These are phyloP conservation scores for Batkoa obscura DNA, from an alignment of 371 early-diverging fungal genomes.

Conservation along the genomic window DNA sequence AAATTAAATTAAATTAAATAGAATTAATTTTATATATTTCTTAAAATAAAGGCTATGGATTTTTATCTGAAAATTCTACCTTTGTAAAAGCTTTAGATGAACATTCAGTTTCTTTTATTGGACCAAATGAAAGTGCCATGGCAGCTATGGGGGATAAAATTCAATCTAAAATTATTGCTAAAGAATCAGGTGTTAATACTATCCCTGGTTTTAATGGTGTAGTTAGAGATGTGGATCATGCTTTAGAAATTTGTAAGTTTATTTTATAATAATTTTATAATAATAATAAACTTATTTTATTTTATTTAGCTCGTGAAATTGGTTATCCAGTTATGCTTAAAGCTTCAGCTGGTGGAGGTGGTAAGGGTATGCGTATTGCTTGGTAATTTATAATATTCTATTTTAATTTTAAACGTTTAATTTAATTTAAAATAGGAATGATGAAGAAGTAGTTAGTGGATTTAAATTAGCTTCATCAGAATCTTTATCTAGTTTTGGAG, in stretches of 20 bases:
- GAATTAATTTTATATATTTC: background rate
- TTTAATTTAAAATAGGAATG: slow-evolving; percentile 15
- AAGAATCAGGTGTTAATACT: slow-evolving; percentile 57
- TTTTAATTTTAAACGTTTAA: background rate
- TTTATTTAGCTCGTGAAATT: slow-evolving; percentile 19
- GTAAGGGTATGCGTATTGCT: slow-evolving; percentile 76
- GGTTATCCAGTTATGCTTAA: slow-evolving; percentile 78
- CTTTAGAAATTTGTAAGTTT: slow-evolving; percentile 33
- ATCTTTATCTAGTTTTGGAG: slow-evolving; percentile 74
- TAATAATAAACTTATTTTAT: background rate
- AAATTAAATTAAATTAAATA: background rate
- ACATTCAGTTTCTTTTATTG: slow-evolving; percentile 55
- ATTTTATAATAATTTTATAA: background rate
- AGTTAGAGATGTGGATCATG: slow-evolving; percentile 43
- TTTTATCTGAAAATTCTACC: slow-evolving; percentile 59
- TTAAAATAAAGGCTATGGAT: slow-evolving; percentile 72
- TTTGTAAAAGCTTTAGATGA: slow-evolving; percentile 49
- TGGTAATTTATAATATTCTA: slow-evolving; percentile 11
- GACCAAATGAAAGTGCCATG: slow-evolving; percentile 59
- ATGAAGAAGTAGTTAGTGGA: slow-evolving; percentile 49
- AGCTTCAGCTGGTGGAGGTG: slow-evolving; percentile 83
- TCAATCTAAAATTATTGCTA: slow-evolving; percentile 67
- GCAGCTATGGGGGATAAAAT: slow-evolving; percentile 90
- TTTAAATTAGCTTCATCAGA: slow-evolving; percentile 72
- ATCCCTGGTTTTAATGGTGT: slow-evolving; percentile 87